Conservation (phyloP, 2,329 filamentous ascomycete genomes). For the Lecanicillium sp. region DNA sequence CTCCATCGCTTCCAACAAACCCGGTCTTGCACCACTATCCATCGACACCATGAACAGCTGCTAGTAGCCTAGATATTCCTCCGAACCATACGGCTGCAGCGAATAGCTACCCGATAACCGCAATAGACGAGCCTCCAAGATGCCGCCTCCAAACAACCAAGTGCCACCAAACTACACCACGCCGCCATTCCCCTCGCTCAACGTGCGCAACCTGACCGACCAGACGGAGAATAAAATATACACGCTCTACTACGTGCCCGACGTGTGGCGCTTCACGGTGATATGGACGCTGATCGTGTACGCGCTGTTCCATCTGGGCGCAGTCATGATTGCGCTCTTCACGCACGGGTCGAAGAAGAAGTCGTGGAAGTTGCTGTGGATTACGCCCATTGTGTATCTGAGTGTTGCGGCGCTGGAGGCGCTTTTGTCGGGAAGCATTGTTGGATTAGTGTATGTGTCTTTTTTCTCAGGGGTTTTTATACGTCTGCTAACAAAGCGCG, state of each 20-base stretch:
- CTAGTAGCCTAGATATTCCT: too few relatives aligned
- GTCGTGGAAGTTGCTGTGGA: slow-evolving; percentile 58
- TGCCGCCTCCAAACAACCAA: slow-evolving; percentile 15
- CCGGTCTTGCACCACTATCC: too few relatives aligned
- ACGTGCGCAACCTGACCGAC: slow-evolving; percentile 54
- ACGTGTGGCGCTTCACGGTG: slow-evolving; percentile 83
- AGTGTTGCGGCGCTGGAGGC: slow-evolving; percentile 69
- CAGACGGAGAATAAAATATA: slow-evolving; percentile 32
- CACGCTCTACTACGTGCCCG: slow-evolving; percentile 62
- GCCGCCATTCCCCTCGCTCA: slow-evolving; percentile 73
- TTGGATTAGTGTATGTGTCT: slow-evolving; percentile 63
- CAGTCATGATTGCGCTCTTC: slow-evolving; percentile 61
- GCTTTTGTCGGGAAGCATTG: slow-evolving; percentile 69
- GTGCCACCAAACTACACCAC: slow-evolving; percentile 49
- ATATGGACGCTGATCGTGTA: slow-evolving; percentile 81
- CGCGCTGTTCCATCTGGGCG: slow-evolving; percentile 63
- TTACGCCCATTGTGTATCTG: slow-evolving; percentile 62
- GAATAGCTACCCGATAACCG: too few relatives aligned
- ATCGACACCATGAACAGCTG: too few relatives aligned
- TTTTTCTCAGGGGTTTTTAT: too few relatives aligned
- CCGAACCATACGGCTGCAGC: too few relatives aligned
- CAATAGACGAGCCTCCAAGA: slow-evolving; percentile 10
- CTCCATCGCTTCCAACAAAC: too few relatives aligned
- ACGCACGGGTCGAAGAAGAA: slow-evolving; percentile 56
- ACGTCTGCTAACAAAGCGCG: neutral